Base-by-base conservation (phyloP, 2,329 filamentous ascomycete genomes). In the Spiromastix sp. region DNA sequence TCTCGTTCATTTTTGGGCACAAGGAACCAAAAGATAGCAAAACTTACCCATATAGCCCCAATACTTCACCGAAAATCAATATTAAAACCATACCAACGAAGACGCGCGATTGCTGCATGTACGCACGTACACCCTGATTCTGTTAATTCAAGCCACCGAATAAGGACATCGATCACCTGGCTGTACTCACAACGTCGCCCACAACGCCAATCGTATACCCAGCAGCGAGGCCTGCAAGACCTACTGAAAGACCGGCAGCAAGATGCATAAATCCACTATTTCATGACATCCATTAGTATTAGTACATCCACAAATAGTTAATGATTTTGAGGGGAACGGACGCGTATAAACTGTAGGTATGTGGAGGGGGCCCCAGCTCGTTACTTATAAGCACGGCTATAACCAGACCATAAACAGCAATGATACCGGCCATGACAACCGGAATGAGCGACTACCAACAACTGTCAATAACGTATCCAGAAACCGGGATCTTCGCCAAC, bases 31-130 rank as follows among this genome's bases (percentile, higher is more conserved):
- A 37, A 20, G 76, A 46, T 67, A 89, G 81, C 85, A 85, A 22
- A 48, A 36, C 80, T 48, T 71, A 94, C 85, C 91, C 91, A 54
- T 98, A 98, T 20, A 98, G 79, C 60, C 91, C 91, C 57, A 98
- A 60, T 12, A 98, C 91, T 70, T 98, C 91, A 38, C 85, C 91
- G 57, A 98, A 98, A 74, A 98, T 98, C 44, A 96, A 73, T 49
- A 96, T 96, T 51, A 98, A 67, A 30, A 98, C 89, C 91, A 96
- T 96, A 61, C 91, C 91, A 32, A 98, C 91, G 51, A 95, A 98
- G 47, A 98, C 82, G 44, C 89, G 77, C 32, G 84, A 93, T 63
- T 98, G 91, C 53, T 85, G 77, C 86, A 98, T 94, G 67, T 93
- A 96, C 38, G 86, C 79, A 50, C 91, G 79, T 35, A 96, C 89